Base-by-base conservation (phyloP, 768 basidiomycete species). In the Roridomyces roridus region DNA sequence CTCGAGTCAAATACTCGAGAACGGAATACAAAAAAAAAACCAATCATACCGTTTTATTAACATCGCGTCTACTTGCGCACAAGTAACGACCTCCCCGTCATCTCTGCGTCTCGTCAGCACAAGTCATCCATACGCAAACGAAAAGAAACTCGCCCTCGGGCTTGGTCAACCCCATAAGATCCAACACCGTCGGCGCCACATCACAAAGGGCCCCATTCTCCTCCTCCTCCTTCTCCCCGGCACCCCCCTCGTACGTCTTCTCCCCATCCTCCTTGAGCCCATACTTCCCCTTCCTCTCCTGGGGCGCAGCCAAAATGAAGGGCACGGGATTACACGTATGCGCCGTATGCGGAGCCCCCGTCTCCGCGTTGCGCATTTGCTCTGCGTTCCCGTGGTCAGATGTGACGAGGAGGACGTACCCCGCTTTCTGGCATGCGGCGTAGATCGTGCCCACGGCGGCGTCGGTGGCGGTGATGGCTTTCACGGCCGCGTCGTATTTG, bases 371-470 rank as follows among this genome's bases (percentile, higher is more conserved):
- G 60, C 87, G 76, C 94, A 96, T 96, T 76, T 95, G 91, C 72
- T 96, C 94, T 36, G 94, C 95, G 68, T 97, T 96, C 4, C 95
- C 94, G 70, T 96, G 95, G 70, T 96, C 95, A 11, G 95, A 88
- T 4, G 95, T 96, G 70, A 97, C 80, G 59, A 92, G 76, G 24
- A 97, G 80, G 41, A 94, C 83, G 71, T 95, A 96, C 40, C 93
- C 93, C 8, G 90, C 87, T 63, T 89, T 82, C 66, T 93, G 76
- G 62, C 92, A 93, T 8, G 95, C 94, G 40, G 90, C 80, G 73
- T 91, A 92, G 59, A 96, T 84, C 5, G 88, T 91, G 55, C 87
- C 91, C 43, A 96, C 94, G 7, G 95, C 95, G 0, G 95, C 95
- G 1, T 96, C 92, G 73, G 95, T 97, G 18, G 86, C 84, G 2